phyloP scores from a whole-genome alignment of 495 filamentous ascomycete genomes.

The Penicillium pancosmium region DNA sequence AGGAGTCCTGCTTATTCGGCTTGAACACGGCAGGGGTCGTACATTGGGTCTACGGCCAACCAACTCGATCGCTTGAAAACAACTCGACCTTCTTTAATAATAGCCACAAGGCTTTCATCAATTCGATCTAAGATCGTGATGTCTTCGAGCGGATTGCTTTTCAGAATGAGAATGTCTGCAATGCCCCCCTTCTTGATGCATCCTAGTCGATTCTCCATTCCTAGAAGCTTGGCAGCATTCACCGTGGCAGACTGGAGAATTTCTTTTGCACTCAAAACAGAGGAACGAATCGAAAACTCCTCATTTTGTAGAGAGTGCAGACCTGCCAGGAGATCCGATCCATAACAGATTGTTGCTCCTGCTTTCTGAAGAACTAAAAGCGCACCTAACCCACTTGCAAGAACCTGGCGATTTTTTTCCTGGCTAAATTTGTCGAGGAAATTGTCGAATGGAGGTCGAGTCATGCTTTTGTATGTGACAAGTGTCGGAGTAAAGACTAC shows the following conservation, averaged over 20 bases:
- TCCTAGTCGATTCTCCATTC: conserved; percentile 41
- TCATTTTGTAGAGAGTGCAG: conserved; percentile 43
- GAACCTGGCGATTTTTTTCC: conserved; percentile 48
- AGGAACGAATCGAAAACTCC: conserved; percentile 47
- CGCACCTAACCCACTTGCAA: conserved; percentile 40
- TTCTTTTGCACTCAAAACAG: conserved; percentile 39
- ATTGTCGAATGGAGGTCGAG: conserved; percentile 33
- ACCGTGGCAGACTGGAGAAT: conserved; percentile 54
- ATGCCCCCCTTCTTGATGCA: conserved; percentile 38
- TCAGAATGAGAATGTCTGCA: conserved; percentile 44
- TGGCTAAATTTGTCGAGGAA: conserved; percentile 40
- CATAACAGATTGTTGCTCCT: conserved; percentile 53
- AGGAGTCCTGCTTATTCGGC: background rate
- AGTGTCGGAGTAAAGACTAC: conserved; percentile 54
- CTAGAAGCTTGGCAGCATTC: conserved; percentile 44
- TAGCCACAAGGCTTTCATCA: conserved; percentile 42
- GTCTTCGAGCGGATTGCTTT: conserved; percentile 49
- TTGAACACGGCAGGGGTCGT: conserved; percentile 16
- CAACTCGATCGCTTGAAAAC: conserved; percentile 17
- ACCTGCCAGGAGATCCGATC: conserved; percentile 51
- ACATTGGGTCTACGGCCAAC: conserved; percentile 15
- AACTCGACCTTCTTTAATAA: conserved; percentile 51
- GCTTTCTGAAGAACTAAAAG: conserved; percentile 42
- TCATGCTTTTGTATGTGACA: conserved; percentile 50
- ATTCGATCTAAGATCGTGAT: conserved; percentile 47